Base-by-base conservation (phyloP, 495 filamentous ascomycete genomes). In the Wilcoxina mikolae region DNA sequence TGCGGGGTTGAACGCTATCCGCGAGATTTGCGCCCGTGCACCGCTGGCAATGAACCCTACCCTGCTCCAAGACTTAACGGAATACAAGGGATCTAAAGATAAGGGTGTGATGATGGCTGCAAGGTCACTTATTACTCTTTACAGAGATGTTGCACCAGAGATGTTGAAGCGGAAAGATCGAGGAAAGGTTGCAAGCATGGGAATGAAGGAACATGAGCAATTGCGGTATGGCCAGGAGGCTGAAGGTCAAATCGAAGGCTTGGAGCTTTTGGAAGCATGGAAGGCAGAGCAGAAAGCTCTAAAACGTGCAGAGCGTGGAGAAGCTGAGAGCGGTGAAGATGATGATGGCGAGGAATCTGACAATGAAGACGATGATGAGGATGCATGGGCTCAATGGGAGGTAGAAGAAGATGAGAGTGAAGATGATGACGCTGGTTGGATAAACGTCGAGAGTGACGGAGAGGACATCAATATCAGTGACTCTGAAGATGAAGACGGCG, bases 21-120 rank as follows among this genome's bases (percentile, higher is more conserved):
- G 90, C 50, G 91, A 99, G 65, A 83, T 99, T 11, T 95, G 91
- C 65, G 81, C 79, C 2, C 75, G 91, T 51, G 90, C 96, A 62
- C 91, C 93, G 20, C 71, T 96, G 20, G 91, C 89, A 17, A 96
- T 99, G 83, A 87, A 84, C 58, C 84, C 94, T 56, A 94, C 90
- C 0, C 73, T 96, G 11, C 73, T 99, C n/a, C 91, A 96, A 67
- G 91, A 98, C 72, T 70, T 99, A 29, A 87, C 95, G 12, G 80
- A 88, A 78, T 99, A 99, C 69, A 78, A 87, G 54, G 94, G 90
- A 71, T 91, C 85, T 65, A 96, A 96, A 64, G 93, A 99, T 65
- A 96, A 96, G 70, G 88, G 88, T 56, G 86, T 93, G 11, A 84
- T 93, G 75, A 96, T 99, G 90, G 93, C 90, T 15, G 87, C 88